Conservation (phyloP, 2,329 filamentous ascomycete genomes). For the Exophiala dermatitidis region DNA sequence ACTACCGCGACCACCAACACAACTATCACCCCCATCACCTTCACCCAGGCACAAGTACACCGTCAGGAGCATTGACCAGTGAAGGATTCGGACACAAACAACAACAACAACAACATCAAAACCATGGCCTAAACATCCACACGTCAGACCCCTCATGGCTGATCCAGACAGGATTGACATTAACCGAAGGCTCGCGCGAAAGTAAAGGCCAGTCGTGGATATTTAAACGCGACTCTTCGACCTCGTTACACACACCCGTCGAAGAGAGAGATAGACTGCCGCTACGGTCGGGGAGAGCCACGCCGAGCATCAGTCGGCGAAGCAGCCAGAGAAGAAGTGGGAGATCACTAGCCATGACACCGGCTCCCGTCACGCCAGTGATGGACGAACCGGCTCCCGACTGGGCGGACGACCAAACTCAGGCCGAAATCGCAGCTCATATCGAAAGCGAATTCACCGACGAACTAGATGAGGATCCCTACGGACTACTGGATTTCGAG, state of each 20-base stretch:
- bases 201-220: slow-evolving; percentile 59
- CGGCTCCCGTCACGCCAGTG: slow-evolving; percentile 18
- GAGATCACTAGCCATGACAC: slow-evolving; percentile 34
- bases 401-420: slow-evolving; percentile 25
- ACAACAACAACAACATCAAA: not conserved
- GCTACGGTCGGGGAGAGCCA: slow-evolving; percentile 18
- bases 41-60: not conserved
- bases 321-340: slow-evolving; percentile 32
- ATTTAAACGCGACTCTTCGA: slow-evolving; percentile 49
- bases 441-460: slow-evolving; percentile 17
- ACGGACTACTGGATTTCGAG: slow-evolving; percentile 27
- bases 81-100: slow-evolving; percentile 20
- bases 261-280: slow-evolving; percentile 27
- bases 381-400: slow-evolving; percentile 18
- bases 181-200: slow-evolving; percentile 52
- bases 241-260: slow-evolving; percentile 37
- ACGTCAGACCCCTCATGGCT: slow-evolving; percentile 41
- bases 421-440: slow-evolving; percentile 26
- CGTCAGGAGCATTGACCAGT: slow-evolving; percentile 20
- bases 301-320: slow-evolving; percentile 25
- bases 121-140: slow-evolving; percentile 1
- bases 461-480: slow-evolving; percentile 24
- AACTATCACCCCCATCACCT: not conserved
- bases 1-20: slow-evolving; percentile 1
- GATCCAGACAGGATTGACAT: slow-evolving; percentile 50